Evolutionary conservation across 768 basidiomycete species (phyloP), one percentile per base, ranked within the genome.

Genomic region (Psilocybe cubensis): DNA sequence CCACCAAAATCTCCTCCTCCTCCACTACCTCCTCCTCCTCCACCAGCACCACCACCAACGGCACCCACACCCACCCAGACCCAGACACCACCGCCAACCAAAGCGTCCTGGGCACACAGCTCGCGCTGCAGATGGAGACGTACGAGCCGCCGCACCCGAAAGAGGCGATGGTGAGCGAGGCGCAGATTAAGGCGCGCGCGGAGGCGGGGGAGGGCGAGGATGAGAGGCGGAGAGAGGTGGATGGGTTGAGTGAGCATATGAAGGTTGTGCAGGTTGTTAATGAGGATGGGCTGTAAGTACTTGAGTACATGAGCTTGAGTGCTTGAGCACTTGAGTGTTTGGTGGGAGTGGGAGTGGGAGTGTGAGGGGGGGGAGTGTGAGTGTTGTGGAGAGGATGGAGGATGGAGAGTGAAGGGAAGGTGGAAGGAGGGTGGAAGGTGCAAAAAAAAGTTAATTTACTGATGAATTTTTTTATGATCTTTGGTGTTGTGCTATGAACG

Each of bases 91-190:
- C 64, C 10, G n/a, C n/a, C n/a, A n/a, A n/a, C n/a, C n/a, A n/a
- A n/a, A n/a, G n/a, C n/a, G 81, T 86, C 0, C 81, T 98, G 3
- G 76, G 83, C 28, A 88, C 90, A 67, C 92, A 97, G 68, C 65
- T 95, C 23, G 77, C 77, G 47, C 67, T 74, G n/a, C 96, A 96
- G 73, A 64, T 79, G 42, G 70, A 70, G 50, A 72, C 72, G 9
- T 94, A 85, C 73, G 75, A 72, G 59, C 91, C 92, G 1, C 92
- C 92, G 6, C 92, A 94, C 67, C 91, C 91, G 0, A 80, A 83
- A 54, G 78, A 80, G 14, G 74, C 88, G 17, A 93, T 93, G 92
- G 79, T 91, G 12, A 78, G 79, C 62, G 92, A 93, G 70, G 82
- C 79, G 28, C 71, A 66, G 49, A 72, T 91, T 62, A 80, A 81